Conservation (phyloP, 768 basidiomycete genomes). For the Kwoniella botswanensis region DNA sequence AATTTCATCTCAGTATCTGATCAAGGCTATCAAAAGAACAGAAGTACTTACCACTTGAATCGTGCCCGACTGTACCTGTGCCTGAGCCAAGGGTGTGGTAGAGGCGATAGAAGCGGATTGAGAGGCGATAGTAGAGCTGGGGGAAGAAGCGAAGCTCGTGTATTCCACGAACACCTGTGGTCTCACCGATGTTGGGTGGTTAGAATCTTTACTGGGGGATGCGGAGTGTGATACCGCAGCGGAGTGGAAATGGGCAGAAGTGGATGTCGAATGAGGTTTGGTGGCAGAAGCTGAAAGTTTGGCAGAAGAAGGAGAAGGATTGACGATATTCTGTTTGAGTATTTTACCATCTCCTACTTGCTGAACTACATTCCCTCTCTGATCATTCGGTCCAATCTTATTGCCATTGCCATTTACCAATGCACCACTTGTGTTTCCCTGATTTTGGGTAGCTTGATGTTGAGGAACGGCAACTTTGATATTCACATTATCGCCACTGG, state of each 20-base stretch:
- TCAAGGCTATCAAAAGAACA: no score
- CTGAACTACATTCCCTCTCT: conserved; percentile 10
- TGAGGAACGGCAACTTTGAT: conserved; percentile 15
- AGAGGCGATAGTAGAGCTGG: conserved; percentile 2
- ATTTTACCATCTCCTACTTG: conserved; percentile 10
- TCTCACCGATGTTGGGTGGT: not conserved
- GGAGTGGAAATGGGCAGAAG: not conserved
- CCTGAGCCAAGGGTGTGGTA: conserved; percentile 8
- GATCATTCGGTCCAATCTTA: conserved; percentile 17
- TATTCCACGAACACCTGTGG: conserved; percentile 17
- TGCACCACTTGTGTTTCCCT: not conserved
- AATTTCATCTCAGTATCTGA: not conserved
- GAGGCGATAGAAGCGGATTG: not conserved
- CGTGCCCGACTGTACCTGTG: not conserved
- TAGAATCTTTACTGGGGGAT: not conserved
- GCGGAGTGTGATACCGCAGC: not conserved
- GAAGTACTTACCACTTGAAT: conserved; percentile 13
- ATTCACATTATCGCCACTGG: conserved; percentile 13
- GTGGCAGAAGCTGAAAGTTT: not conserved
- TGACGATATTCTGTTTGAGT: conserved; percentile 8
- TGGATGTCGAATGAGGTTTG: not conserved
- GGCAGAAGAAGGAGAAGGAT: not conserved
- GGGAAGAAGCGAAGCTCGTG: not conserved
- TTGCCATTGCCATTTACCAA: not conserved
- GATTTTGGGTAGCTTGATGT: not conserved